Evolutionary conservation across 768 basidiomycete genomes (phyloP), one percentile per base, ranked within the genome.

Genomic region (Boletus eberwhitei): DNA sequence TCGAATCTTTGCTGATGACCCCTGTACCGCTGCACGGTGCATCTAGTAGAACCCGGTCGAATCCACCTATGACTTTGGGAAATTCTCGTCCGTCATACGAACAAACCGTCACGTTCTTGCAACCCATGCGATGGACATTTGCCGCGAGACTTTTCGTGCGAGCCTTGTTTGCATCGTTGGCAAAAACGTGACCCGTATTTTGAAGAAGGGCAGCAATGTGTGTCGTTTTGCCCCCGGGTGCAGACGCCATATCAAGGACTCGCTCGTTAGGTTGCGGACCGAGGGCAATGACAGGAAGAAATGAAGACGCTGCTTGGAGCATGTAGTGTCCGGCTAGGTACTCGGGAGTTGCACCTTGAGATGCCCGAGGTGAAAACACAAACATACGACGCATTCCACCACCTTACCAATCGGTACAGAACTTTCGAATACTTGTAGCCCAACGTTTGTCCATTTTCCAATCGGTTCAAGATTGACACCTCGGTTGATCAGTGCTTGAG

Each of bases 261-360:
- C 95, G 88, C 67, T 98, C 97, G 55, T 90, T 83, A 2, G 93
- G 93, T 65, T 95, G 89, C 6, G 97, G 97, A 24, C 84, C 78
- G 37, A 99, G 87, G 4, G 97, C 93, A 59, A 98, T 95, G 65
- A 98, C 97, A 50, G 97, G 97, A n/a, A 99, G 82, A 80, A 99
- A 98, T 1, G 97, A 98, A 6, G 94, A 96, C 12, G 97, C 97
- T 7, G 97, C 93, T 77, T 99, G 97, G 24, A 98, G 88, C 92
- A 99, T 98, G 74, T 99, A 99, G 69, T 99, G 95, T 3, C 97
- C 97, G 0, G 97, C 94, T 37, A 99, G 84, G 73, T 99, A 99
- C 75, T 99, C 97, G 12, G 97, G 97, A 2, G 97, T 98, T 7
- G 97, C 97, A 69, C 90, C 86, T 87, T 61, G 34, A 32, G 39